These are phyloP conservation scores for Cladophialophora carrionii DNA, from an alignment of 2,329 filamentous ascomycete genomes.

Conservation along the genomic window DNA sequence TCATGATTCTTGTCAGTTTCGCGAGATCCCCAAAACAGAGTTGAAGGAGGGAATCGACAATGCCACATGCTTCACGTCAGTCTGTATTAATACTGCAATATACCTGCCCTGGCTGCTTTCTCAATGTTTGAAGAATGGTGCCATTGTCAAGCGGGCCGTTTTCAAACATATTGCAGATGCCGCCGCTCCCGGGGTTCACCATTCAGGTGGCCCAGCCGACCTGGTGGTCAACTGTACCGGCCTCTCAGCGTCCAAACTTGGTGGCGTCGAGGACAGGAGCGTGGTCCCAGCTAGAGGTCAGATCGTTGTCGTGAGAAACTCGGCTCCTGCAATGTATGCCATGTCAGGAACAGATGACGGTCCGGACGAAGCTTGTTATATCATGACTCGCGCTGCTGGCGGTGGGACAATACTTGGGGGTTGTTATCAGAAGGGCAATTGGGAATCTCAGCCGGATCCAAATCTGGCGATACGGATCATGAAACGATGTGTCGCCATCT, in stretches of 20 bases:
- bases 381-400: constrained; percentile 77
- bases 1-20: constrained; percentile 56
- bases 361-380: constrained; percentile 72
- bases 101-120: constrained; percentile 86
- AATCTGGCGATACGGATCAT: constrained; percentile 83
- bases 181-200: constrained; percentile 63
- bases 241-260: constrained; percentile 72
- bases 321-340: constrained; percentile 69
- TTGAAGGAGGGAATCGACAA: constrained; percentile 69
- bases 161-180: constrained; percentile 76
- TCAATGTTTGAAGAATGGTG: constrained; percentile 74
- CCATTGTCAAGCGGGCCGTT: constrained; percentile 65
- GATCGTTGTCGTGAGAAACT: constrained; percentile 80
- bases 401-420: constrained; percentile 88
- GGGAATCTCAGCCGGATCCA: constrained; percentile 77
- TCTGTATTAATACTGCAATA: constrained; percentile 88
- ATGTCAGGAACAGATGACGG: constrained; percentile 75
- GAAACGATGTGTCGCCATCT: constrained; percentile 69
- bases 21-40: constrained; percentile 59
- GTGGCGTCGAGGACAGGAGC: constrained; percentile 75
- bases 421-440: constrained; percentile 76
- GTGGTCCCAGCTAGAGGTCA: constrained; percentile 81
- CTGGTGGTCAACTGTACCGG: constrained; percentile 86
- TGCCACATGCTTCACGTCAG: constrained; percentile 75
- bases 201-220: constrained; percentile 62